A percentile compares a stretch with the other conserved stretches of the same genome.
phyloP scores from a whole-genome alignment of 2,329 filamentous ascomycete genomes.

The Elsinoe perseae region DNA sequence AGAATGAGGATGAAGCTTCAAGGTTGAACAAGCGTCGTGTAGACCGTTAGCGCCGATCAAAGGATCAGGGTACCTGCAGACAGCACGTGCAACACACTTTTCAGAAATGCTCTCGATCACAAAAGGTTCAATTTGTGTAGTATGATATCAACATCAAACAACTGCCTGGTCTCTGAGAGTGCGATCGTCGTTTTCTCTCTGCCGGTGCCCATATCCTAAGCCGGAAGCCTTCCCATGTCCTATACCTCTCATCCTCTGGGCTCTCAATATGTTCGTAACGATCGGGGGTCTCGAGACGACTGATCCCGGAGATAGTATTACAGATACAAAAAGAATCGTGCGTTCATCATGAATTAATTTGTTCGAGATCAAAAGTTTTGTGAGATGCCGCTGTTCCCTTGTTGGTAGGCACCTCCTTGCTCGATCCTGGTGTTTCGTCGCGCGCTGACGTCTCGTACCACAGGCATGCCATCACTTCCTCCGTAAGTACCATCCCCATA shows the following conservation, averaged over 20 bases:
- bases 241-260: neutral
- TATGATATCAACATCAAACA: constrained; percentile 9
- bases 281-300: constrained; percentile 2
- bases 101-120: neutral
- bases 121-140: constrained; percentile 5
- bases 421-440: constrained; percentile 92
- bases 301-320: constrained; percentile 13
- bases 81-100: neutral
- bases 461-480: constrained; percentile 56
- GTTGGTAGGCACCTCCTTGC: constrained; percentile 79
- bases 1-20: neutral
- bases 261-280: constrained; percentile 2
- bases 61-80: neutral
- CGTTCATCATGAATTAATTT: constrained; percentile 13
- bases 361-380: constrained; percentile 64
- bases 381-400: constrained; percentile 83
- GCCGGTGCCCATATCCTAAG: neutral
- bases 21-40: neutral
- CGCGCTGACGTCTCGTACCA: constrained; percentile 89
- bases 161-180: constrained; percentile 2
- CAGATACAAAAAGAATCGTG: constrained; percentile 10
- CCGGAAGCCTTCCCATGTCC: neutral
- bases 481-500: constrained; percentile 51
- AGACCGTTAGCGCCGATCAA: neutral
- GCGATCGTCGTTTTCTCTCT: neutral